Percentiles rank a stretch among this genome's conserved stretches.
Conservation (phyloP, 768 basidiomycete genomes). For the Trametes maxima region DNA sequence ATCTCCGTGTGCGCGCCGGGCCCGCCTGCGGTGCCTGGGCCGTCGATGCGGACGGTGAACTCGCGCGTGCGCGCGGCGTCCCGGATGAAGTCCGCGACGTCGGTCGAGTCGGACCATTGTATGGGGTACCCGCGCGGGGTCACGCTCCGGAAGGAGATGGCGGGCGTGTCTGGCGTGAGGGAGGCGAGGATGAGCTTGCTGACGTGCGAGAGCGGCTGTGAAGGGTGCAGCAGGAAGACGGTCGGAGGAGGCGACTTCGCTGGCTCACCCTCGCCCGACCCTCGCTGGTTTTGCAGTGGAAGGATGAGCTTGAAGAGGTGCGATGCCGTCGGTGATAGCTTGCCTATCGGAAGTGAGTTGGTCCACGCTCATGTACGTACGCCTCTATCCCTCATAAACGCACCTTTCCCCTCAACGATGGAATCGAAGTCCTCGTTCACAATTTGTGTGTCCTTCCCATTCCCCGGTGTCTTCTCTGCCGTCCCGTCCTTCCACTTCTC, state of each 20-base stretch:
- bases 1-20: constrained; percentile 33
- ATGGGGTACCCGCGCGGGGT: constrained; percentile 36
- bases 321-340: constrained; percentile 60
- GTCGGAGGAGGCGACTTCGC: constrained; percentile 39
- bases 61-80: constrained; percentile 56
- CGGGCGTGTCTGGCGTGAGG: constrained; percentile 37
- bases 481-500: constrained; percentile 36
- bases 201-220: constrained; percentile 69
- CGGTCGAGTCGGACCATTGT: constrained; percentile 65
- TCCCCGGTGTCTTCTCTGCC: constrained; percentile 4
- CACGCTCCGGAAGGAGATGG: constrained; percentile 48
- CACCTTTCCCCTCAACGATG: constrained; percentile 39
- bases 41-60: constrained; percentile 50
- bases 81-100: constrained; percentile 66
- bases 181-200: constrained; percentile 55
- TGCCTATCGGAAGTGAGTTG: constrained; percentile 40
- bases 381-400: not conserved
- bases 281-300: constrained; percentile 41
- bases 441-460: constrained; percentile 9
- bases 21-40: not conserved
- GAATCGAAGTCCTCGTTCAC: constrained; percentile 28
- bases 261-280: constrained; percentile 7
- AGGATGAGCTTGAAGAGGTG: constrained; percentile 69
- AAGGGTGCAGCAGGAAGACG: constrained; percentile 67
- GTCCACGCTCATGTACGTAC: not conserved